These are phyloP conservation scores for Leccinum subgranulosum DNA, from an alignment of 768 basidiomycete species.

Conservation along the genomic window DNA sequence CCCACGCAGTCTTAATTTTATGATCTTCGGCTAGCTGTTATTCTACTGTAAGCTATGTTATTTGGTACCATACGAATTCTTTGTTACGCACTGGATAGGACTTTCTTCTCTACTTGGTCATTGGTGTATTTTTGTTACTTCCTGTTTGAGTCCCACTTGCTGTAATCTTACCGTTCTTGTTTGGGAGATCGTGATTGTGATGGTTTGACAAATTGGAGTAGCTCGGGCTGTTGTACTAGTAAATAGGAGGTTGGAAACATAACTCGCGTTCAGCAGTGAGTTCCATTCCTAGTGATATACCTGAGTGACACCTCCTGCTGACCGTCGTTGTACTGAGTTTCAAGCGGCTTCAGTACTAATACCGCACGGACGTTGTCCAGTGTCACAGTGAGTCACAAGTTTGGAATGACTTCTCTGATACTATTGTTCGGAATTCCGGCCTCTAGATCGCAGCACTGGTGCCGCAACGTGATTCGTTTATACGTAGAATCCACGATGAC, in stretches of 20 bases:
- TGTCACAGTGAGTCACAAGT: constrained; percentile 38
- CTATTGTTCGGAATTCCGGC: constrained; percentile 47
- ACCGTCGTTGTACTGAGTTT: constrained; percentile 18
- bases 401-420: constrained; percentile 40
- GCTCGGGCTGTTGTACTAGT: not conserved
- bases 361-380: constrained; percentile 25
- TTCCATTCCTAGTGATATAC: constrained; percentile 17
- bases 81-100: not conserved
- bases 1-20: not conserved
- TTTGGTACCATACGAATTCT: constrained; percentile 6
- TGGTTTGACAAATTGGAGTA: not conserved
- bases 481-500: not conserved
- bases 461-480: not conserved
- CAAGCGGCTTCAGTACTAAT: constrained; percentile 39
- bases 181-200: not conserved
- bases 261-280: not conserved
- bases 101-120: not conserved
- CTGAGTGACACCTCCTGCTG: constrained; percentile 35
- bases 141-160: not conserved
- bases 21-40: not conserved
- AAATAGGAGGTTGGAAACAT: not conserved
- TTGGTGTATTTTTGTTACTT: not conserved
- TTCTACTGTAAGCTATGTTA: constrained; percentile 13
- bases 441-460: constrained; percentile 51
- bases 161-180: not conserved